Percentiles rank a stretch among this genome's conserved stretches.
phyloP scores from a whole-genome alignment of 2,329 filamentous ascomycete species.

The Lithohypha guttulata region DNA sequence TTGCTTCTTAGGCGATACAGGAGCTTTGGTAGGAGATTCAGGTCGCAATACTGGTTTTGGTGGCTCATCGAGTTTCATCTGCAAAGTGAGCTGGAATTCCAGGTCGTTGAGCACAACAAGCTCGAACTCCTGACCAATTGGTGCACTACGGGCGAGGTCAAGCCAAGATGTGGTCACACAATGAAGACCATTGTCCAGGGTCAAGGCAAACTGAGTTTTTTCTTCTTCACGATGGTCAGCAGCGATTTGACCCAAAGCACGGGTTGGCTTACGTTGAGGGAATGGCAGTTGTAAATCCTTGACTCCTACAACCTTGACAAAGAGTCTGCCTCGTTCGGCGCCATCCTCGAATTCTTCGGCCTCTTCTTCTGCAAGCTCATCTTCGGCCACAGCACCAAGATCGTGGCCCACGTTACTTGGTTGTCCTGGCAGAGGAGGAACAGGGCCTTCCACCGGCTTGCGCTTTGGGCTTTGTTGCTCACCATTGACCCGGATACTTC shows the following conservation, averaged over 20 bases:
- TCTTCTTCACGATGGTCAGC: constrained; percentile 51
- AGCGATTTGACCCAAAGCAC: not conserved
- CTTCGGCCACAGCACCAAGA: constrained; percentile 58
- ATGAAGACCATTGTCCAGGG: constrained; percentile 94
- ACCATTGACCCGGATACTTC: constrained; percentile 49
- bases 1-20: constrained; percentile 57
- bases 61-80: constrained; percentile 84
- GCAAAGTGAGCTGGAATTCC: constrained; percentile 96
- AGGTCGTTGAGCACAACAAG: constrained; percentile 92
- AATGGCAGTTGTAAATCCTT: constrained; percentile 90
- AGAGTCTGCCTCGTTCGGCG: constrained; percentile 78
- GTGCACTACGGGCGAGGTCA: constrained; percentile 80
- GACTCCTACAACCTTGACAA: constrained; percentile 97
- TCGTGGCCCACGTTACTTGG: constrained; percentile 61
- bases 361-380: constrained; percentile 50
- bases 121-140: constrained; percentile 96
- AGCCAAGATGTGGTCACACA: constrained; percentile 96
- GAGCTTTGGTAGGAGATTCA: constrained; percentile 28
- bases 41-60: constrained; percentile 39
- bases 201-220: constrained; percentile 87
- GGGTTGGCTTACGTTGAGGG: constrained; percentile 62
- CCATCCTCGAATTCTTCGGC: constrained; percentile 53
- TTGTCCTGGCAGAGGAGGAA: constrained; percentile 77
- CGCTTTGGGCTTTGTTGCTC: constrained; percentile 43
- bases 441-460: constrained; percentile 53